Conservation (phyloP, 169 alveolate genomes). For the Plasmodium adleri region DNA sequence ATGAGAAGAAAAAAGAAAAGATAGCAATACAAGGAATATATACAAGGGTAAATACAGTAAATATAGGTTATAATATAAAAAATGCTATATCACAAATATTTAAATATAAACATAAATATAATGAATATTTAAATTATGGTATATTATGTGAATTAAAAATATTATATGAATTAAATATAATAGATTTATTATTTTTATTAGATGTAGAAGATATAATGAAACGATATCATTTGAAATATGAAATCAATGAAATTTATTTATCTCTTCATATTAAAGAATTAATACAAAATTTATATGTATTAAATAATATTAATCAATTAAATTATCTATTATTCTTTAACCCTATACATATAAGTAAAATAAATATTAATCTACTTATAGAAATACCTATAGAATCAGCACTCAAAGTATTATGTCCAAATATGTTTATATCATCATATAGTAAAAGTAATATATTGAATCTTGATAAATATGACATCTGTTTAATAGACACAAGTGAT, state of each 20-base stretch:
- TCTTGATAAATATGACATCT: too few species aligned
- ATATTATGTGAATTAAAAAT: slow-evolving; percentile 39
- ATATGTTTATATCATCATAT: too few species aligned
- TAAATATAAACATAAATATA: neutral
- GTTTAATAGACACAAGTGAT: too few species aligned
- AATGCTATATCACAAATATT: neutral
- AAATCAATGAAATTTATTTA: slow-evolving; percentile 4
- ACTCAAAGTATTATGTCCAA: slow-evolving; percentile 13
- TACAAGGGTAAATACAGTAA: too few species aligned
- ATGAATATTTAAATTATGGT: slow-evolving; percentile 18
- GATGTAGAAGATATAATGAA: slow-evolving; percentile 30
- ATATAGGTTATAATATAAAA: slow-evolving; percentile 32
- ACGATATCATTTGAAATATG: slow-evolving; percentile 16
- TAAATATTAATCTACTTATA: slow-evolving; percentile 9
- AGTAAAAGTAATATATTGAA: too few species aligned
- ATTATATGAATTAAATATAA: slow-evolving; percentile 6
- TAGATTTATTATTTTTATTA: slow-evolving; percentile 2
- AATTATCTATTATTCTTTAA: too few species aligned
- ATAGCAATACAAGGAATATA: too few species aligned
- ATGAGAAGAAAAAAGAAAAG: too few species aligned
- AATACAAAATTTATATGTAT: too few species aligned
- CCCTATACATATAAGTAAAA: neutral
- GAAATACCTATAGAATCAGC: slow-evolving; percentile 1
- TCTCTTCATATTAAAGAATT: too few species aligned
- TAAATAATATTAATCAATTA: too few species aligned